Base-by-base conservation (phyloP, 257 asterid species). In the Ligustrum vulgare region DNA sequence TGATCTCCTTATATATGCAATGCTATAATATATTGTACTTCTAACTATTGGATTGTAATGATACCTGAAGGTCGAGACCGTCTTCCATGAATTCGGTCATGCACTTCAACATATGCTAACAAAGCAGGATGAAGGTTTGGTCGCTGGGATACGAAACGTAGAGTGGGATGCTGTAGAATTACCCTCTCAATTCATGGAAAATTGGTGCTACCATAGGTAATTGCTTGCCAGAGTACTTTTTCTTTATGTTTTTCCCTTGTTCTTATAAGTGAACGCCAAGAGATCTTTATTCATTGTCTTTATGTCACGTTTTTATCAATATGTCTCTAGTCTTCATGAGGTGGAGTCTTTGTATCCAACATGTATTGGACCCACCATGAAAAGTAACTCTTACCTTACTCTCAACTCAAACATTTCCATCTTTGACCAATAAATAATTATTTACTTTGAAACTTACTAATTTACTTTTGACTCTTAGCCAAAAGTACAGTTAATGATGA, bases 161-260 rank as follows among this genome's bases (percentile, higher is more conserved):
- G 99, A 94, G 85, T 94, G 99, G 99, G 99, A 94, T 83, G 99
- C 99, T 68, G 99, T 94, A 33, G 98, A 94, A 80, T 80, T 94
- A 67, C 99, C 99, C 69, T 94, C 99, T 37, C 99, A 94, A 37
- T 94, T 94, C 83, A 94, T 94, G 99, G 98, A 94, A 78, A 94
- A 94, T 83, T 94, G 99, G 99, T 94, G 99, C 86, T 94, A 94
- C 82, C 99, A 92, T 60, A 92, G 98, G 99, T 94, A 77, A 39
- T 73, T 71, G 63, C 66, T 39, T 70, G 65, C 31, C 33, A 47
- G 18, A 43, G 22, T 35, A 66, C 23, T 69, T 43, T 34, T 18
- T 73, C 25, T 49, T 82, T 56, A 13, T 71, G 20, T 41, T n/a
- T 36, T 56, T 60, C 41, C 47, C 65, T 28, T 63, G 9, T 67